Conservation (phyloP, 257 asterid species). For the Catharanthus roseus region DNA sequence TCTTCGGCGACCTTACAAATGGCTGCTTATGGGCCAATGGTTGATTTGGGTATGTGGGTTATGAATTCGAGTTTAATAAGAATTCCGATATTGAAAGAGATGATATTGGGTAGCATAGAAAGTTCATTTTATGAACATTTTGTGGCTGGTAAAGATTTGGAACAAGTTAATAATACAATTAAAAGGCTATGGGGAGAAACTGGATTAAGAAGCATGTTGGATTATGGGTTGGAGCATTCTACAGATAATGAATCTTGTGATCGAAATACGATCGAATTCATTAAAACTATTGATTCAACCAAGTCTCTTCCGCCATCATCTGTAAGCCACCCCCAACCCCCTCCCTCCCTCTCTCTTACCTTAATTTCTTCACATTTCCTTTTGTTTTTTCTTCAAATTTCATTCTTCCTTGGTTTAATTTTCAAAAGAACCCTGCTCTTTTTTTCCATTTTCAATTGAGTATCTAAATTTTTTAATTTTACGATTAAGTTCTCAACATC, state of each 20-base stretch:
- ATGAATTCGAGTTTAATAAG: conserved; percentile 44
- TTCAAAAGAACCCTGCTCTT: too few species aligned
- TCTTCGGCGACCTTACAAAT: conserved; percentile 42
- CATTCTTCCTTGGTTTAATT: too few species aligned
- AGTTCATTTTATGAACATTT: conserved; percentile 62
- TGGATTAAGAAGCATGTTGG: conserved; percentile 67
- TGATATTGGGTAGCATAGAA: conserved; percentile 30
- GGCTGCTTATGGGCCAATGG: conserved; percentile 39
- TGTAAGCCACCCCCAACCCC: too few species aligned
- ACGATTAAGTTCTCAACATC: too few species aligned
- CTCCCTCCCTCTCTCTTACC: too few species aligned
- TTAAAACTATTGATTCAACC: conserved; percentile 42
- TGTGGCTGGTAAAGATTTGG: conserved; percentile 61
- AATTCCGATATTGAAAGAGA: conserved; percentile 27
- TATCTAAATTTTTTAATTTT: too few species aligned
- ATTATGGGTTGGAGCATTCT: conserved; percentile 81
- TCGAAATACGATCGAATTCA: conserved; percentile 35
- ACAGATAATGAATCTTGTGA: conserved; percentile 53
- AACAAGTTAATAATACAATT: conserved; percentile 40
- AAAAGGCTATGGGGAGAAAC: conserved; percentile 33
- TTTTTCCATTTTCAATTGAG: too few species aligned
- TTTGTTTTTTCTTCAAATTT: too few species aligned
- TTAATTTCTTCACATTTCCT: too few species aligned
- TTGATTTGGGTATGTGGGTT: conserved; percentile 48
- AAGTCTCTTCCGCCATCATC: conserved; percentile 27